Base-by-base conservation (phyloP, 768 basidiomycete genomes). In the Tulasnella sp. region DNA sequence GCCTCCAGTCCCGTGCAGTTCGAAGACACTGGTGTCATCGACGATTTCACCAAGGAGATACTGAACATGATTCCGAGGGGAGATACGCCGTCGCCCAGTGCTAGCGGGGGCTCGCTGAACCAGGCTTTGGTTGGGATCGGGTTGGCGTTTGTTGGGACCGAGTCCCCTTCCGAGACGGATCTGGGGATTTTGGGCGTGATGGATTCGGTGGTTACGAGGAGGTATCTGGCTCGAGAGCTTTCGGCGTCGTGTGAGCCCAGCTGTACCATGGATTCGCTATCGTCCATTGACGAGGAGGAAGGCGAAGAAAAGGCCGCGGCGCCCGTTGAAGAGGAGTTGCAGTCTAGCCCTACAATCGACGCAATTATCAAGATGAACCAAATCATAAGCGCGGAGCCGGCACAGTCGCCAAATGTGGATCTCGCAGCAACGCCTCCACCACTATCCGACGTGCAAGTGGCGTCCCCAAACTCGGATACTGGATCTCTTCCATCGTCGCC, bases 21-120 rank as follows among this genome's bases (percentile, higher is more conserved):
- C 62, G 62, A 68, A 14, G 27, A 68, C 31, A 68, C 62, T 68
- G 21, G n/a, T 9, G 62, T 36, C 16, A n/a, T 56, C 44, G 75
- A 75, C 44, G 75, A 75, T 9, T 75, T 75, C 44, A 75, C 75
- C 19, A 44, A 42, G 44, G 75, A 75, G 46, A 44, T 75, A n/a
- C 24, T 75, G 40, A 42, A 56, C 46, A 75, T 75, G 44, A 38
- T 48, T 14, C 34, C 75, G 16, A 5, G 44, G 38, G 75, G 75
- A 21, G 44, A 42, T 48, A 42, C 75, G 39, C 73, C 73, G 46
- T 36, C 44, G 36, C 52, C 75, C 7, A 75, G 75, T 38, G 31
- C n/a, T 18, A 75, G 75, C 75, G 46, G 52, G 14, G 21, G 44
- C 16, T 75, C 75, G 44, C 46, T 75, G 34, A 75, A 56, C 44